Evolutionary conservation across 305 asterid species (phyloP).

Genomic region (Solanum chacoense): DNA sequence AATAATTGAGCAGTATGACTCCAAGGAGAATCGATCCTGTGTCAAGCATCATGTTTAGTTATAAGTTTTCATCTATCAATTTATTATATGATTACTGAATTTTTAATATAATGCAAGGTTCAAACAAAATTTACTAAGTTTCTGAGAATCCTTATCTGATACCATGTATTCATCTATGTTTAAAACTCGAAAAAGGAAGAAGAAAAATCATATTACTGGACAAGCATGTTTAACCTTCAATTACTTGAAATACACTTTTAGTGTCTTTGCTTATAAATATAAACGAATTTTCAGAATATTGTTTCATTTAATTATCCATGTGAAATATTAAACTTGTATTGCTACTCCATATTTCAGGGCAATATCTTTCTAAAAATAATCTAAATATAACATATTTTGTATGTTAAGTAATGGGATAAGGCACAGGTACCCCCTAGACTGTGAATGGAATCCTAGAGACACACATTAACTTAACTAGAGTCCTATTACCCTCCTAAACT

Average conservation of each 20-base stretch:
- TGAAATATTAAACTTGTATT: background rate
- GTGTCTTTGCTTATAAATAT: background rate
- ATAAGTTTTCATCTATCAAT: background rate
- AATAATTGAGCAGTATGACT: background rate
- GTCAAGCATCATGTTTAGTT: background rate
- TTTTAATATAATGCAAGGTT: background rate
- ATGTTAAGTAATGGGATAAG: too few species aligned
- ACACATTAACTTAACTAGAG: too few species aligned
- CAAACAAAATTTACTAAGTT: background rate
- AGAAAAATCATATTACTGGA: background rate
- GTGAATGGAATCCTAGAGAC: too few species aligned
- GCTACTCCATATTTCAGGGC: background rate
- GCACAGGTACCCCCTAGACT: too few species aligned
- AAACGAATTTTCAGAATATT: too few species aligned
- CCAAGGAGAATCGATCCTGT: background rate
- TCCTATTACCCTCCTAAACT: too few species aligned
- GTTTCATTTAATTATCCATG: background rate
- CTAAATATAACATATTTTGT: too few species aligned
- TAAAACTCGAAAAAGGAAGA: background rate
- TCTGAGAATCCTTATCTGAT: background rate
- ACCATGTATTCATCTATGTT: background rate
- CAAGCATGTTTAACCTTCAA: background rate
- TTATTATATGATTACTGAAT: background rate
- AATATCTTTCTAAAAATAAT: background rate
- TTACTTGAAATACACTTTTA: background rate